Conservation (phyloP, 164 flowering plant species). For the Magnolia changhungtana region DNA sequence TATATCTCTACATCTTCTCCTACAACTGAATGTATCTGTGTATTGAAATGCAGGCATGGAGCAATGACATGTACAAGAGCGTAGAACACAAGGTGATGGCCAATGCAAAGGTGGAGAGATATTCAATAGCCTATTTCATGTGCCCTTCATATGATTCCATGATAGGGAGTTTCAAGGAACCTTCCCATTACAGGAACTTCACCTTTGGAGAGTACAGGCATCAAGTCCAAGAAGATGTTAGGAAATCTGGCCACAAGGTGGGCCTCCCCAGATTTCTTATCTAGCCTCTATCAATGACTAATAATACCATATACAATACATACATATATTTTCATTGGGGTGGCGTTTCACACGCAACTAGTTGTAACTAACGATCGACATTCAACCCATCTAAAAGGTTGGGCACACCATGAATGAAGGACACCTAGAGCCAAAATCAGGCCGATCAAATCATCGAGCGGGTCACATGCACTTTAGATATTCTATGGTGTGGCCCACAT, state of each 20-base stretch:
- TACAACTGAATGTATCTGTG: not conserved
- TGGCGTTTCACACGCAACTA: not conserved
- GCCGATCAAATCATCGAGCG: too few relatives aligned
- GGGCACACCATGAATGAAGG: too few relatives aligned
- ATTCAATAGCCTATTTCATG: slow-evolving; percentile 70
- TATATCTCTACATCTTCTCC: not conserved
- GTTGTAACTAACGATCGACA: not conserved
- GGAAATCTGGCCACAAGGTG: slow-evolving; percentile 52
- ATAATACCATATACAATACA: not conserved
- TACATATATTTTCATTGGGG: not conserved
- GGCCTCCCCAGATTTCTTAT: slow-evolving; percentile 65
- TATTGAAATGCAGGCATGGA: slow-evolving; percentile 60
- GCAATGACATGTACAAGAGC: slow-evolving; percentile 71
- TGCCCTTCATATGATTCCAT: slow-evolving; percentile 70
- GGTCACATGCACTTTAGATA: too few relatives aligned
- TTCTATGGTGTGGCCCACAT: not conserved
- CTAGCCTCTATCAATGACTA: not conserved
- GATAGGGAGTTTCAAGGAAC: slow-evolving; percentile 50
- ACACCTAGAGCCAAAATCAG: too few relatives aligned
- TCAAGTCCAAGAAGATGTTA: slow-evolving; percentile 65
- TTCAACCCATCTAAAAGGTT: too few relatives aligned
- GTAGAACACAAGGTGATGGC: slow-evolving; percentile 76
- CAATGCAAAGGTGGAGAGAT: slow-evolving; percentile 53
- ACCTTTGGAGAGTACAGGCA: slow-evolving; percentile 64
- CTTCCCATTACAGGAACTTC: slow-evolving; percentile 58